Conservation (phyloP, 768 basidiomycete species). For the Polyporus arcularius region DNA sequence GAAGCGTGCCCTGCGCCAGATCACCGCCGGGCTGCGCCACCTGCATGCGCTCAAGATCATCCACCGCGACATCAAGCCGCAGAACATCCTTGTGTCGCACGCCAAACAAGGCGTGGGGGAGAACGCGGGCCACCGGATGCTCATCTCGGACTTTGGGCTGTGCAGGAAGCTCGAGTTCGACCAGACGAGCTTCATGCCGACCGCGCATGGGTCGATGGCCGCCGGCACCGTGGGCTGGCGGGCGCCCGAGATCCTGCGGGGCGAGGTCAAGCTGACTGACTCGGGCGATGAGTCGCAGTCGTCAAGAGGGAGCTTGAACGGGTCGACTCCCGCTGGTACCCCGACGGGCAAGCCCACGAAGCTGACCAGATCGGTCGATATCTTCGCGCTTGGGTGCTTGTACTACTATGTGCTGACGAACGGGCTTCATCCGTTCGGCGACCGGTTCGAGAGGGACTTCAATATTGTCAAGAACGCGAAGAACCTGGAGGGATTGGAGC, state of each 20-base stretch:
- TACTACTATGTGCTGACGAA: slow-evolving; percentile 92
- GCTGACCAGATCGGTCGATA: slow-evolving; percentile 93
- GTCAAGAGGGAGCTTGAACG: slow-evolving; percentile 62
- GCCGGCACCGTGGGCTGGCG: slow-evolving; percentile 98
- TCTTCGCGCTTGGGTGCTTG: slow-evolving; percentile 94
- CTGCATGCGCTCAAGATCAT: slow-evolving; percentile 93
- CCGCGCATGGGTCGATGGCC: slow-evolving; percentile 83
- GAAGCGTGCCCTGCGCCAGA: slow-evolving; percentile 84
- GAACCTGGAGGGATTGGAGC: slow-evolving; percentile 66
- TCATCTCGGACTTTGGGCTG: slow-evolving; percentile 96
- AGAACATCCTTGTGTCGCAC: slow-evolving; percentile 89
- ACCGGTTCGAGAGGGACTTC: slow-evolving; percentile 88
- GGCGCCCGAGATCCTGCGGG: slow-evolving; percentile 92
- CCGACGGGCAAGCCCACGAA: slow-evolving; percentile 55
- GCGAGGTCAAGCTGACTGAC: slow-evolving; percentile 92
- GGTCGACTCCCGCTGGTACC: slow-evolving; percentile 44
- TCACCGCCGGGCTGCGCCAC: slow-evolving; percentile 85
- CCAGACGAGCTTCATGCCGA: slow-evolving; percentile 95
- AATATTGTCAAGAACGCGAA: slow-evolving; percentile 89
- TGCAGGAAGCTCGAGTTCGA: slow-evolving; percentile 95
- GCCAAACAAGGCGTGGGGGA: slow-evolving; percentile 55
- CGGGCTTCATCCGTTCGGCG: slow-evolving; percentile 93
- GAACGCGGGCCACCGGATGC: slow-evolving; percentile 66
- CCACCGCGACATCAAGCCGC: slow-evolving; percentile 98
- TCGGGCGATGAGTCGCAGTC: slow-evolving; percentile 63